Evolutionary conservation across 768 basidiomycete genomes (phyloP).

Genomic region (Zangia roseola): DNA sequence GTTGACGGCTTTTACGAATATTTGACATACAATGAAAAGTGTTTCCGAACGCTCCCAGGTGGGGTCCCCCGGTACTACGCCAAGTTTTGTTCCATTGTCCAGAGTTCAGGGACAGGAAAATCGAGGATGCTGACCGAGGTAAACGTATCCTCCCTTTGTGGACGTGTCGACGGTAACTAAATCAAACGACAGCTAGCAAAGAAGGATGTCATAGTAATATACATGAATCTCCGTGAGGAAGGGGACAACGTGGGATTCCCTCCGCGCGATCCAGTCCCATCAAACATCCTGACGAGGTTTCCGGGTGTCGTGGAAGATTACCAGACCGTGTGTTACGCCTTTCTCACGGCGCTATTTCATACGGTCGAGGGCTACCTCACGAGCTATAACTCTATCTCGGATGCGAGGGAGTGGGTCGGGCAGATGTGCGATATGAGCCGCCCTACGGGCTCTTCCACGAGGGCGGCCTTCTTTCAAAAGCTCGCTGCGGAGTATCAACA

Average conservation of each 20-base stretch:
- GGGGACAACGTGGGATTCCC: background rate
- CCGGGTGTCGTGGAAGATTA: background rate
- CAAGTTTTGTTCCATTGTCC: conserved; percentile 9
- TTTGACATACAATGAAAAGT: background rate
- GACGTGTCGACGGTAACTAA: background rate
- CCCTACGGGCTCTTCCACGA: background rate
- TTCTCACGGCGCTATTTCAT: conserved; percentile 2
- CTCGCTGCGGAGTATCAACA: background rate
- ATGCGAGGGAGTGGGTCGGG: background rate
- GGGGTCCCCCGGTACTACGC: background rate
- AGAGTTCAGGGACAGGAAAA: conserved; percentile 15
- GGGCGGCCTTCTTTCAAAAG: background rate
- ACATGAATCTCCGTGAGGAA: background rate
- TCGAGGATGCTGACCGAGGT: conserved; percentile 16
- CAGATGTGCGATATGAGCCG: background rate
- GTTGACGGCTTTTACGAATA: conserved; percentile 7
- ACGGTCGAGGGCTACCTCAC: background rate
- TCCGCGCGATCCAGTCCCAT: background rate
- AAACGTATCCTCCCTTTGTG: background rate
- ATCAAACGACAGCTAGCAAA: background rate
- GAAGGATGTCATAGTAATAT: background rate
- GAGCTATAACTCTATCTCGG: too few species aligned
- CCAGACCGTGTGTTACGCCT: background rate
- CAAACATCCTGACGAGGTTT: background rate
- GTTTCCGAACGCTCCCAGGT: background rate